Evolutionary conservation across 768 basidiomycete species (phyloP), one percentile per base, ranked within the genome.

Genomic region (Collybia sp.): DNA sequence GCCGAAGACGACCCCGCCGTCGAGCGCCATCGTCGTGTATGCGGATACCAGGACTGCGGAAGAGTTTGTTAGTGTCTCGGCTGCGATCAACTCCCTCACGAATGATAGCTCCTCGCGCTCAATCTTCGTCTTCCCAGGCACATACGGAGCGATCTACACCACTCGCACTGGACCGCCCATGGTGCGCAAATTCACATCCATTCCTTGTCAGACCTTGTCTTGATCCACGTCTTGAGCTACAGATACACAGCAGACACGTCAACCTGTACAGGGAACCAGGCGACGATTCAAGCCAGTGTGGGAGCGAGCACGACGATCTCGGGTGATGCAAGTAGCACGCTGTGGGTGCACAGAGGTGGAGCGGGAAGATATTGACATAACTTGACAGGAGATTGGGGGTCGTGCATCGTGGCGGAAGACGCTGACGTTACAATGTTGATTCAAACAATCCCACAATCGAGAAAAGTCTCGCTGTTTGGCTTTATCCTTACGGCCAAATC

Each of bases 41-140:
- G 57, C 62, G 12, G 62, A 67, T 20, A 67, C 61, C 13, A 58
- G 67, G 3, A 58, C 54, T 2, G 48, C 66, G 1, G 70, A 70
- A 8, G 68, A 69, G 53, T 76, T 67, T 47, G 53, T 55, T n/a
- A 72, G 64, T 3, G 55, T 75, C 17, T 56, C 53, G 13, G 61
- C 64, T 1, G 74, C 73, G 1, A 53, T 74, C 12, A 59, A 58
- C 35, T 58, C 68, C 1, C 55, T 76, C 11, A 68, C 72, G 0
- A 65, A 70, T 40, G 71, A 71, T 47, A 64, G 55, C 34, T 64
- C 65, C 12, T 42, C 55, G 3, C 56, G 56, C 2, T 57, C 63
- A 8, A 69, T 76, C 37, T 76, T 76, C 54, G 69, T 75, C 15
- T 76, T 60, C 48, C 71, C 73, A 6, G 73, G 74, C 1, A 71